Evolutionary conservation across 1,284 basidiomycete species (phyloP), one percentile per base, ranked within the genome.

Genomic region (Pyrrhoderma noxium): DNA sequence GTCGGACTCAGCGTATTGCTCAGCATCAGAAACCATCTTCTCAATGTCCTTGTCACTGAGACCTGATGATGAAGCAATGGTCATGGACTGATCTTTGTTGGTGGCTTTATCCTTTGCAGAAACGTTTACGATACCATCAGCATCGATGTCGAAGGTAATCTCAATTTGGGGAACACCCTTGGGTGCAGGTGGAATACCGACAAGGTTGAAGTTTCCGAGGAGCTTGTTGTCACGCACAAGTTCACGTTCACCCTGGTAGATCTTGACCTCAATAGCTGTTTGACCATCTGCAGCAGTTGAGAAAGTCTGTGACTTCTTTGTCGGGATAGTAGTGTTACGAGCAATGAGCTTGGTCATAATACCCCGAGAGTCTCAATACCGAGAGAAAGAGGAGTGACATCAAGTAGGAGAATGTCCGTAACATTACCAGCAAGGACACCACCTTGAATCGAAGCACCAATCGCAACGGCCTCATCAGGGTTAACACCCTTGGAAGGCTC

Each of bases 141-240:
- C 93, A 68, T 98, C 94, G 58, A 98, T 97, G 71, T 98, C 95
- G 66, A 98, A 98, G 55, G 93, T 96, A 69, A 98, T 97, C 70
- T 96, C 93, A 61, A 99, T 93, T 71, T 99, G 95, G 60, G 95
- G 95, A 56, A 98, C 87, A 70, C 95, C 95, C 76, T 97, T 96
- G 59, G 94, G 92, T 13, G 94, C 95, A 38, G 95, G 95, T 40
- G 95, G 95, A 58, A 99, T 93, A 52, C 95, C 94, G 56, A 93
- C 89, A 56, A 99, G 87, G 76, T 97, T 94, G 85, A 99, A 99
- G 77, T 97, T 96, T 59, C 95, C 96, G 59, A 99, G 86, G n/a
- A 98, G 72, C 75, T 98, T 98, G 86, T 99, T 98, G 76, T 99
- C 94, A 50, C 89, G 78, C 51, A 93, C 90, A 60, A 98, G 83